Percentiles rank a stretch among this genome's conserved stretches.
These are phyloP conservation scores for Entelexis sorbosivorans DNA, from an alignment of 1,139 yeast species.

Conservation along the genomic window DNA sequence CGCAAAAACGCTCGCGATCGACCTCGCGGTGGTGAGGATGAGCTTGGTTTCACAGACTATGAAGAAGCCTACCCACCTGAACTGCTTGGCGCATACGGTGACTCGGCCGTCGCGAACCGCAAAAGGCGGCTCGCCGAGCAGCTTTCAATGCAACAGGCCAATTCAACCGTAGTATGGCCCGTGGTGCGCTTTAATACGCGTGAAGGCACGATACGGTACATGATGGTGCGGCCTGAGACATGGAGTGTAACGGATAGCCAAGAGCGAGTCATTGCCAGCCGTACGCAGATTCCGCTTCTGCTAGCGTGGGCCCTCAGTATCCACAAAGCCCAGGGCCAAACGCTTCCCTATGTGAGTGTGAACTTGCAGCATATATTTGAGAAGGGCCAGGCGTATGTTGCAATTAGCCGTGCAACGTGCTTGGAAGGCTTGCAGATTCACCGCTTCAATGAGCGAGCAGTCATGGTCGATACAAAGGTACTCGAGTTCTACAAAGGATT, in stretches of 20 bases:
- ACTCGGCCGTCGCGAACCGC: conserved; percentile 3
- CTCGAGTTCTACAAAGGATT: conserved; percentile 41
- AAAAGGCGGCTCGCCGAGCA: conserved; percentile 29
- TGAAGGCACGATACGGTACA: conserved; percentile 60
- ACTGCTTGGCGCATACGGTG: conserved; percentile 10
- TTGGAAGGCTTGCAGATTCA: conserved; percentile 68
- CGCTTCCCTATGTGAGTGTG: conserved; percentile 69
- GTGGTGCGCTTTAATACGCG: conserved; percentile 63
- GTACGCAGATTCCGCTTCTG: conserved; percentile 59
- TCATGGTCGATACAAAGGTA: conserved; percentile 54
- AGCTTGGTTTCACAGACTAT: not conserved
- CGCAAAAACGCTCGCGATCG: not conserved
- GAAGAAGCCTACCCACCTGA: not conserved
- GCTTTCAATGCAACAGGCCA: conserved; percentile 12
- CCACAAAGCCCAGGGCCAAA: conserved; percentile 95
- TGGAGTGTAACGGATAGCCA: conserved; percentile 52
- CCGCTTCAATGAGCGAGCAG: conserved; percentile 50
- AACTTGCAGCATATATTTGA: conserved; percentile 72
- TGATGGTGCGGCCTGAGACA: conserved; percentile 61
- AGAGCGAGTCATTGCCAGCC: conserved; percentile 27
- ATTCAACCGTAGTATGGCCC: conserved; percentile 39
- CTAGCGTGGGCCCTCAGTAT: conserved; percentile 93
- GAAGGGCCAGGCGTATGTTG: conserved; percentile 92
- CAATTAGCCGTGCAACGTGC: conserved; percentile 73
- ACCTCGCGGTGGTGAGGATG: not conserved